These are phyloP conservation scores for Termitomyces sp. DNA, from an alignment of 768 basidiomycete genomes.

Conservation along the genomic window DNA sequence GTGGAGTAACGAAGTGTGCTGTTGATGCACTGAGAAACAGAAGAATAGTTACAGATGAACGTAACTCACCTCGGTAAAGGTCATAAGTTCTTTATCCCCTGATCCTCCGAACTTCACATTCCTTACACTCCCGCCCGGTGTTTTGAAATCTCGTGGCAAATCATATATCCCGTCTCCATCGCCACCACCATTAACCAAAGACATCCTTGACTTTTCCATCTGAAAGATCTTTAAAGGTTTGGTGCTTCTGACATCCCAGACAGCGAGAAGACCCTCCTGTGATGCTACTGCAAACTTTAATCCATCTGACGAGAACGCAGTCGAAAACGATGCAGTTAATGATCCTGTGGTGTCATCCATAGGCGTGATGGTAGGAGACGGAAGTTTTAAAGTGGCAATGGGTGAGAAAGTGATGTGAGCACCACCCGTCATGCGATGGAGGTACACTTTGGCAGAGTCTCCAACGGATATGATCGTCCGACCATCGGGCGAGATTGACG, in stretches of 20 bases:
- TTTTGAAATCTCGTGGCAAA: conserved; percentile 55
- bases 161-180: conserved; percentile 68
- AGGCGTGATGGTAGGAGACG: conserved; percentile 43
- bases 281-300: conserved; percentile 79
- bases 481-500: conserved; percentile 87
- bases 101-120: conserved; percentile 79
- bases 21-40: conserved; percentile 8
- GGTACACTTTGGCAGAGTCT: conserved; percentile 81
- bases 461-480: conserved; percentile 85
- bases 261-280: conserved; percentile 74
- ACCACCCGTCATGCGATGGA: conserved; percentile 74
- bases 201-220: conserved; percentile 40
- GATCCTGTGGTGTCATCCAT: conserved; percentile 33
- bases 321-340: conserved; percentile 72
- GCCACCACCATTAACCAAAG: conserved; percentile 30
- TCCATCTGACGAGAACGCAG: conserved; percentile 72
- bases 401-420: conserved; percentile 54
- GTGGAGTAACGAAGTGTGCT: conserved; percentile 83
- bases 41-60: background rate
- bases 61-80: conserved; percentile 77
- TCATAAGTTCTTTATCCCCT: conserved; percentile 75
- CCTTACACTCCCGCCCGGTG: conserved; percentile 81
- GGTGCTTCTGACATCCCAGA: conserved; percentile 79
- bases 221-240: conserved; percentile 66
- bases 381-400: conserved; percentile 65